These are phyloP conservation scores for Aureobasidium sp. DNA, from an alignment of 2,329 filamentous ascomycete genomes.

Conservation along the genomic window DNA sequence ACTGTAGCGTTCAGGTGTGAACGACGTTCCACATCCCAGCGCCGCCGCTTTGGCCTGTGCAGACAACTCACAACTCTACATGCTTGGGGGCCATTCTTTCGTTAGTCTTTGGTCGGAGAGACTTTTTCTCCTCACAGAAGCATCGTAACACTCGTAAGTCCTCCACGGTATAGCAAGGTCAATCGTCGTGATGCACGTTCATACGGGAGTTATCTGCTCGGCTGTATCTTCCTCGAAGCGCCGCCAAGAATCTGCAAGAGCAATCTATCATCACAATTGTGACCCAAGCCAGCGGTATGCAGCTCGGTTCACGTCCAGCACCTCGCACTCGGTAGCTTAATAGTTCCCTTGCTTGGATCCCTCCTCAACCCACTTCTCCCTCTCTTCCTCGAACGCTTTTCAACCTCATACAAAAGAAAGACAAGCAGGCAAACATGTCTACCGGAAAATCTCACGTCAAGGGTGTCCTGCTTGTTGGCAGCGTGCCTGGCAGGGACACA, in stretches of 20 bases:
- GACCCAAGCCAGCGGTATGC: conserved; percentile 6
- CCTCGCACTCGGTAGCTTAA: background rate
- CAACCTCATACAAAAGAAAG: background rate
- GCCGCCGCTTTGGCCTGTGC: background rate
- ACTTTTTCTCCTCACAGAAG: too few relatives aligned
- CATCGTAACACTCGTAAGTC: too few relatives aligned
- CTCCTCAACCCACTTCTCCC: background rate
- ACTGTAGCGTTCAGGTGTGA: background rate
- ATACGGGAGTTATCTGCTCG: background rate
- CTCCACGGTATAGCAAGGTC: background rate
- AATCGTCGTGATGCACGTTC: background rate
- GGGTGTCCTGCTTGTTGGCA: conserved; percentile 33
- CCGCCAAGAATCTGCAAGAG: conserved; percentile 7
- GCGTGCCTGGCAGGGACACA: conserved; percentile 30
- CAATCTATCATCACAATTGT: background rate
- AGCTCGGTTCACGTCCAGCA: conserved; percentile 8
- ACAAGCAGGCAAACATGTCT: background rate
- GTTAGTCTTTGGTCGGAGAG: background rate
- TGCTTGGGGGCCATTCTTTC: background rate
- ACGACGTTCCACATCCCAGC: background rate
- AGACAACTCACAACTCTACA: background rate
- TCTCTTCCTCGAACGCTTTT: background rate
- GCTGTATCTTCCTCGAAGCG: background rate
- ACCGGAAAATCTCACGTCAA: background rate
- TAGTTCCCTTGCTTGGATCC: background rate